Base-by-base conservation (phyloP, 306 rosid species). In the Pachyrhizus erosus region DNA sequence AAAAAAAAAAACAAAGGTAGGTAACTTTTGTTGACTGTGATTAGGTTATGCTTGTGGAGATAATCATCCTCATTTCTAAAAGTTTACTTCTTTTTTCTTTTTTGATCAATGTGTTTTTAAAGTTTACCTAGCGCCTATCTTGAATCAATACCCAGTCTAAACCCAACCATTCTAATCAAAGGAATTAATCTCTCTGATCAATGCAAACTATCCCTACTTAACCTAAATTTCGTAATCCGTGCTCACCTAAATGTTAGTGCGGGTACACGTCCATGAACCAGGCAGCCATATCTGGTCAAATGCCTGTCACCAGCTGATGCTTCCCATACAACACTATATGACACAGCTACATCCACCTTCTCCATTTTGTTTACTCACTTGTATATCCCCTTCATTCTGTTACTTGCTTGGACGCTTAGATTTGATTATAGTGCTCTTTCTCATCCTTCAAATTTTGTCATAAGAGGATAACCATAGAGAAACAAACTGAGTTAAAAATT, bases 401-500 rank as follows among this genome's bases (percentile, higher is more conserved):
- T 3, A 18, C 26, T 52, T 52, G 14, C 29, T 45, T 45, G 51
- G 5, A 45, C 51, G 17, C 51, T 43, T 45, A 13, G 17, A 45
- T 12, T 42, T 52, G 24, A 52, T 18, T 12, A 52, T 51, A 6
- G 24, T 51, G 4, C 5, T 55, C 5, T 55, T 21, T 55, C 21
- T 20, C 29, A 55, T 55, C 62, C 29, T 20, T 20, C 29, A 21
- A 9, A 20, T 20, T 55, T 12, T 24, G 17, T 58, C 15, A 4
- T 10, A 1, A 1, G 73, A 65, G 1, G 46, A 67, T 37, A n/a
- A 33, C 24, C 45, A 9, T 48, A 46, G 84, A 43, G 33, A 77
- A 70, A 76, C 20, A 78, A 79, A 76, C 5, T 40, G 1, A 76
- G 49, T 78, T 75, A 74, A 83, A 82, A 85, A 79, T 67, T 40